A percentile compares a stretch with the other conserved stretches of the same genome.
Conservation (phyloP, 2,329 filamentous ascomycete species). For the Colletotrichum trifolii region DNA sequence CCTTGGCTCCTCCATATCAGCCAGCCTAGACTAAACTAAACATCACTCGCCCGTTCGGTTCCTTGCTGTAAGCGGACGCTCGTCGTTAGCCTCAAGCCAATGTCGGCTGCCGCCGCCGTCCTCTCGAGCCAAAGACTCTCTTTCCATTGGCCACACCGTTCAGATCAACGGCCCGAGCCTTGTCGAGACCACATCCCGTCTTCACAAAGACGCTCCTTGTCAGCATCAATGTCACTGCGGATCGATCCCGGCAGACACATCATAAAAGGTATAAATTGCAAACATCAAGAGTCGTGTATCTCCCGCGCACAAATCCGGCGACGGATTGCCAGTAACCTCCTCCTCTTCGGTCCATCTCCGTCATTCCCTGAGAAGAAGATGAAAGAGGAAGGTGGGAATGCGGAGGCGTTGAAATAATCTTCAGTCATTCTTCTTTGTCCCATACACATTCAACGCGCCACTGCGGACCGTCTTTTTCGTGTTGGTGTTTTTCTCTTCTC, state of each 20-base stretch:
- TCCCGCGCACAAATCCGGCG: conserved; percentile 48
- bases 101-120: neutral
- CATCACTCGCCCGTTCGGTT: neutral
- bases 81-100: conserved; percentile 18
- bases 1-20: conserved; percentile 7
- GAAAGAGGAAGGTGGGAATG: conserved; percentile 18
- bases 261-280: conserved; percentile 1
- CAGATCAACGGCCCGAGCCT: conserved; percentile 11
- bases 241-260: neutral
- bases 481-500: conserved; percentile 38
- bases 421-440: conserved; percentile 42
- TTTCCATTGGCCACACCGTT: conserved; percentile 4
- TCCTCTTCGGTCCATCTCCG: conserved; percentile 50
- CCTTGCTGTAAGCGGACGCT: conserved; percentile 2
- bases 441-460: conserved; percentile 31
- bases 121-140: conserved; percentile 6
- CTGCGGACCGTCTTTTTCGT: conserved; percentile 32
- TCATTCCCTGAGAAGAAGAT: conserved; percentile 39
- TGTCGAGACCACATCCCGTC: conserved; percentile 5
- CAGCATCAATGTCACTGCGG: no score
- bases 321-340: conserved; percentile 49
- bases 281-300: conserved; percentile 12
- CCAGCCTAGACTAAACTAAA: neutral
- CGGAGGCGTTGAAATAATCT: conserved; percentile 32
- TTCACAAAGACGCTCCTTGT: neutral